Evolutionary conservation across 2,329 filamentous ascomycete genomes (phyloP), one percentile per base, ranked within the genome.

Genomic region (Biscogniauxia mediterranea): DNA sequence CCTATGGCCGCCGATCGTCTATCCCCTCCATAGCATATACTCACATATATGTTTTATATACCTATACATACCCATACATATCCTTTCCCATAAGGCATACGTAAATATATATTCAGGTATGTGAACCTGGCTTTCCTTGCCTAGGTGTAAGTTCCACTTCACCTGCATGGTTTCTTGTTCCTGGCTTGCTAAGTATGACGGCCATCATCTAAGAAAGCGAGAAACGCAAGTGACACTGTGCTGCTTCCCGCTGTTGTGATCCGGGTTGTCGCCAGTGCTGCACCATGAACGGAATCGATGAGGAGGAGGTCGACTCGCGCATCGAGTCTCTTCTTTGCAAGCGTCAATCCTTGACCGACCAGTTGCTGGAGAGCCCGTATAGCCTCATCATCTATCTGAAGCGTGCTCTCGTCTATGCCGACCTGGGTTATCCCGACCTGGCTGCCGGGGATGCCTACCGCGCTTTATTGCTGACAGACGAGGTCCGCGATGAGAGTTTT

Each of bases 391-490:
- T 89, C 7, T 89, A 88, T 66, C 79, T 91, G 59, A 83, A 89
- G 65, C 86, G 93, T 32, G 92, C 92, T 23, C 78, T 84, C 38
- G 80, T 90, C 51, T 87, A 97, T 75, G 84, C 87, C 17, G 80
- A 86, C 53, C 82, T 97, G 54, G 91, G 87, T 46, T 98, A 97
- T 75, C 92, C 92, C 0, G 95, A 99, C 74, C 85, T 99, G 49
- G 93, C 93, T 5, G 89, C 89, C 11, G 92, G 92, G 38, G 93
- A 97, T 79, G 92, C 92, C 5, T 98, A 98, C 74, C 89, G 90
- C 59, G 93, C 93, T 1, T 82, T 98, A n/a, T 84, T 97, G 3
- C 80, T 99, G 54, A 85, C 90, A 17, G 94, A 98, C 71, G 92
- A 95, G 66, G 84, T 92, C 42, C 77, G 83, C 65, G 89, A 95